These are phyloP conservation scores for Sutorius australiensis DNA, from an alignment of 768 basidiomycete genomes.

Conservation along the genomic window DNA sequence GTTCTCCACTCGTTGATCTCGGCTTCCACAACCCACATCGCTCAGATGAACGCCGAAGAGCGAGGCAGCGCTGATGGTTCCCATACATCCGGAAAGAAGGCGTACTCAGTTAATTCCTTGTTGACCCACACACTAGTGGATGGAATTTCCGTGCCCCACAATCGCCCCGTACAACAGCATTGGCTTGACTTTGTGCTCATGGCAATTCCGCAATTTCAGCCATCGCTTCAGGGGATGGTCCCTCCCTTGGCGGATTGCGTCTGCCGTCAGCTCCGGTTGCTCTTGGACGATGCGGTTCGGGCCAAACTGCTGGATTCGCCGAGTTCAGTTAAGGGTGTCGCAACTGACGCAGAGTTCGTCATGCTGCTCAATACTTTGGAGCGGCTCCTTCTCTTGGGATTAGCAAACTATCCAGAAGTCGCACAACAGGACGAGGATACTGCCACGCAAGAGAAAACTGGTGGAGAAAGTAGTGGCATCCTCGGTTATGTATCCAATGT, in stretches of 20 bases:
- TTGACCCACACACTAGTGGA: constrained; percentile 77
- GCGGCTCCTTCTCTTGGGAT: constrained; percentile 68
- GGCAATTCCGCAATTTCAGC: constrained; percentile 84
- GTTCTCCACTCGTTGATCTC: constrained; percentile 84
- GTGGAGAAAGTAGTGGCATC: constrained; percentile 59
- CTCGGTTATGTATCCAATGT: constrained; percentile 91
- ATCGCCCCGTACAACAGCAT: constrained; percentile 83
- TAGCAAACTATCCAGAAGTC: constrained; percentile 54
- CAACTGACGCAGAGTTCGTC: constrained; percentile 78
- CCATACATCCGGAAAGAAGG: constrained; percentile 26
- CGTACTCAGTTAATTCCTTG: constrained; percentile 63
- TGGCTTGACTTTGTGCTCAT: constrained; percentile 96
- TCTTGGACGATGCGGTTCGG: constrained; percentile 52
- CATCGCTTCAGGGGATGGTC: constrained; percentile 60
- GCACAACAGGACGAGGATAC: constrained; percentile 56
- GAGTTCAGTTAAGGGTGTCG: constrained; percentile 44
- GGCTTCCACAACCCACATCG: constrained; percentile 43
- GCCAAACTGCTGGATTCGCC: constrained; percentile 38
- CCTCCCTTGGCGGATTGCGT: constrained; percentile 77
- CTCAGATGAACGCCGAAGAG: constrained; percentile 32
- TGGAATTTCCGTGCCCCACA: constrained; percentile 64
- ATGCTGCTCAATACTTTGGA: constrained; percentile 86
- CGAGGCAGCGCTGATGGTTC: constrained; percentile 33
- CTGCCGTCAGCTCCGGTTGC: constrained; percentile 60
- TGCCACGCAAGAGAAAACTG: constrained; percentile 46